A percentile compares a stretch with the other conserved stretches of the same genome.
Conservation (phyloP, 495 filamentous ascomycete species). For the Talaromyces borbonicus region DNA sequence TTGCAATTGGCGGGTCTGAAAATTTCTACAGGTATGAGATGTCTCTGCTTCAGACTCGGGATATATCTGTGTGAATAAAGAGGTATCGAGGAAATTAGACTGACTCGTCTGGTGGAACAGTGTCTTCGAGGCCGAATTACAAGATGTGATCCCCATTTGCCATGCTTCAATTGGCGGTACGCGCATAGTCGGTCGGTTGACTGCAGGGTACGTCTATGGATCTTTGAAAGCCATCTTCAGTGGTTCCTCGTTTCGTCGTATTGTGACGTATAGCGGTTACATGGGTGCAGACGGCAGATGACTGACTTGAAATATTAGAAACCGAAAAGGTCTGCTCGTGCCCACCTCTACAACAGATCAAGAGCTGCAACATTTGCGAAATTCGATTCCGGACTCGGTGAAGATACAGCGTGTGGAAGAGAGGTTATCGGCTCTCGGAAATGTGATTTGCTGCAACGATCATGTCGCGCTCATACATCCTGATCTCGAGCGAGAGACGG, state of each 20-base stretch:
- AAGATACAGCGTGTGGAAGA: slow-evolving; percentile 96
- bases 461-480: slow-evolving; percentile 94
- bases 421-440: slow-evolving; percentile 87
- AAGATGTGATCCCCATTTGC: slow-evolving; percentile 96
- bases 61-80: neutral
- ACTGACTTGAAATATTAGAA: slow-evolving; percentile 39
- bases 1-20: slow-evolving; percentile 89
- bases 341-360: slow-evolving; percentile 95
- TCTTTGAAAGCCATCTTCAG: no score
- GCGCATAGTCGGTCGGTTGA: slow-evolving; percentile 87
- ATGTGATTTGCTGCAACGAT: slow-evolving; percentile 94
- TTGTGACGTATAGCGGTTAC: no score
- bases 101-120: slow-evolving; percentile 15
- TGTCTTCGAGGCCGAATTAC: slow-evolving; percentile 93
- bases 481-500: slow-evolving; percentile 92
- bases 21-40: slow-evolving; percentile 79
- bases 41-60: neutral
- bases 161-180: slow-evolving; percentile 96
- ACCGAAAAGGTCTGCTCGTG: slow-evolving; percentile 92
- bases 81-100: neutral
- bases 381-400: slow-evolving; percentile 79
- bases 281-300: no score
- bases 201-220: slow-evolving; percentile 77
- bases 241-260: no score
- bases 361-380: slow-evolving; percentile 92